Evolutionary conservation across 805 yeast genomes (phyloP), one percentile per base, ranked within the genome.

Genomic region (Pichia phayaonensis): DNA sequence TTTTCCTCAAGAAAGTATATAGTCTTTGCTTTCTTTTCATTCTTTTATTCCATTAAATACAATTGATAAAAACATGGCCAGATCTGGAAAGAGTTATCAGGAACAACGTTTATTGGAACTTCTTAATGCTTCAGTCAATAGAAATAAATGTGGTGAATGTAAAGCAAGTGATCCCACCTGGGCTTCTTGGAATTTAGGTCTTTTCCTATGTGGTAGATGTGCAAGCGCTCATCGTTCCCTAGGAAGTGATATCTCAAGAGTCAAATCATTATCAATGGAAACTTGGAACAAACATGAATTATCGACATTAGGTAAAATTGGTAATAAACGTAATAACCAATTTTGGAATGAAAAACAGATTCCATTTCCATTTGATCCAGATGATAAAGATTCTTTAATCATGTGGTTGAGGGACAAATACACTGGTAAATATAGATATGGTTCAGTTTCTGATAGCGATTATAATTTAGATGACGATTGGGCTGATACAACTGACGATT

Each of bases 131-230:
- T 70, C 77, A 13, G 79, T 67, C 18, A 87, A 86, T 62, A 69
- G 71, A 45, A 86, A 85, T 64, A 78, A 73, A 61, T 87, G 96
- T 65, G 95, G 90, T 38, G 96, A 87, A 62, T 87, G 95, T 68
- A 77, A 79, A 2, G 69, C 80, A 6, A 62, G 76, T 4, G 82
- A 76, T 64, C 94, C 95, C 10, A 86, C 85, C 6, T 68, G 72
- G 72, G 71, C 72, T 3, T 65, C 70, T 11, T 66, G 65, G 67
- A 66, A 69, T 42, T 58, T 86, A 42, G 95, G 95, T 26, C 68
- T 86, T 5, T 81, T 88, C 52, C 70, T 88, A 18, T 88, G 96
- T 70, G 94, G 94, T 16, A 71, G 94, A 56, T 88, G 96, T 73
- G 92, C 95, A 10, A 80, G 87, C 4, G 74, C 82, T 34, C 96